A percentile compares a stretch with the other conserved stretches of the same genome.
Evolutionary conservation across 179 eudicot genomes (phyloP).

Genomic region (Vitellaria paradoxa): DNA sequence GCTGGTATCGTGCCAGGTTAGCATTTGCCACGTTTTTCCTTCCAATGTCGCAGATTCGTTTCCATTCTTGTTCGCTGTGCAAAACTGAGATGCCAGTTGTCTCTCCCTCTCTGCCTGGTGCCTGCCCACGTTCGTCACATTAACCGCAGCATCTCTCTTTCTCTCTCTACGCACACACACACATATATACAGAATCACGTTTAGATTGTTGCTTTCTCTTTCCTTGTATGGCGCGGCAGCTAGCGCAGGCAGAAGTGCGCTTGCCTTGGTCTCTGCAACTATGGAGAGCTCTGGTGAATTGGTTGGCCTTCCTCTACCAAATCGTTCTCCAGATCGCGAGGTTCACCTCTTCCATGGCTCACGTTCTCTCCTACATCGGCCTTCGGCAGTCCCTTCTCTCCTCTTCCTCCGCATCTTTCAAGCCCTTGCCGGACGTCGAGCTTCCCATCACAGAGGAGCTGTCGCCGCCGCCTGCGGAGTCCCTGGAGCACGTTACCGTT

Average conservation of each 20-base stretch:
- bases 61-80: too few species aligned
- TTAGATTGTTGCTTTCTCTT: neutral
- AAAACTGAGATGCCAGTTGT: neutral
- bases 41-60: too few species aligned
- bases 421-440: slow-evolving; percentile 71
- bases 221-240: slow-evolving; percentile 4
- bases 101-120: neutral
- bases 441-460: slow-evolving; percentile 23
- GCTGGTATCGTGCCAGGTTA: too few species aligned
- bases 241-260: slow-evolving; percentile 62
- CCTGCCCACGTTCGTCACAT: neutral
- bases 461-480: slow-evolving; percentile 15
- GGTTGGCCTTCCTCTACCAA: slow-evolving; percentile 56
- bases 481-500: slow-evolving; percentile 19
- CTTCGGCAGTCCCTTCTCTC: slow-evolving; percentile 30
- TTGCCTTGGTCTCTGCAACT: slow-evolving; percentile 57
- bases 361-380: slow-evolving; percentile 52
- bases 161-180: neutral
- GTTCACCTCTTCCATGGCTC: slow-evolving; percentile 55
- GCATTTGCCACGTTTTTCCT: too few species aligned
- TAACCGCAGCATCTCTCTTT: neutral
- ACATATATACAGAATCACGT: neutral
- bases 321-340: slow-evolving; percentile 61
- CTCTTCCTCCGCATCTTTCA: slow-evolving; percentile 47
- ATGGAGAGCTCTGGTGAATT: slow-evolving; percentile 67